Base-by-base conservation (phyloP, 1,284 basidiomycete species). In the Gymnopus androsaceus region DNA sequence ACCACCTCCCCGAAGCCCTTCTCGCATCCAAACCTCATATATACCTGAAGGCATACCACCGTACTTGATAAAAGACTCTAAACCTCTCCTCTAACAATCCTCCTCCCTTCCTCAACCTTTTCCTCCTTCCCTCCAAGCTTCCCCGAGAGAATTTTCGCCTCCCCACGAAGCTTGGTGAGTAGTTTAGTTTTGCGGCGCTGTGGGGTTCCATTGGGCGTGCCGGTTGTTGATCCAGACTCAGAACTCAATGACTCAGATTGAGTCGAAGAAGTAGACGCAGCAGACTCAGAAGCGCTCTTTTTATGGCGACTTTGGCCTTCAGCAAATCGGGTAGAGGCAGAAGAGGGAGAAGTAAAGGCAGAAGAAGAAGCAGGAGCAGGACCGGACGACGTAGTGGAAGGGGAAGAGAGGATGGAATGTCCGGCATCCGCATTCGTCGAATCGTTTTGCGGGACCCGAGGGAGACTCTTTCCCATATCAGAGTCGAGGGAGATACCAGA, bases 151-250 rank as follows among this genome's bases (percentile, higher is more conserved):
- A 81, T 68, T 66, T 80, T 82, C 60, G 77, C 75, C 66, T 81
- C 81, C 15, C 80, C 81, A 65, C 75, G 79, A 59, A 84, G 68
- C 69, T 77, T 81, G 56, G 78, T 72, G 69, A 82, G 72, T 57
- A 83, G 78, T 21, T 69, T 72, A 14, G 69, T 63, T 66, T 76
- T 79, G 17, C 33, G 38, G 21, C 30, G n/a, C 31, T 27, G 21
- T 33, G 44, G 47, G 15, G 36, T 47, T 19, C 50, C 46, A 38
- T 27, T 27, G 40, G 46, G 38, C 23, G 40, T 41, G n/a, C 9
- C 46, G n/a, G n/a, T n/a, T n/a, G n/a, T n/a, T n/a, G n/a, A n/a
- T n/a, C n/a, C n/a, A 30, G 45, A 30, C 4, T 31, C 15, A 11
- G 31, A 8, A 34, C 31, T 37, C 14, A 7, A 31, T 14, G 46